Base-by-base conservation (phyloP, 1,284 basidiomycete genomes). In the Macrocystidia cucumis region DNA sequence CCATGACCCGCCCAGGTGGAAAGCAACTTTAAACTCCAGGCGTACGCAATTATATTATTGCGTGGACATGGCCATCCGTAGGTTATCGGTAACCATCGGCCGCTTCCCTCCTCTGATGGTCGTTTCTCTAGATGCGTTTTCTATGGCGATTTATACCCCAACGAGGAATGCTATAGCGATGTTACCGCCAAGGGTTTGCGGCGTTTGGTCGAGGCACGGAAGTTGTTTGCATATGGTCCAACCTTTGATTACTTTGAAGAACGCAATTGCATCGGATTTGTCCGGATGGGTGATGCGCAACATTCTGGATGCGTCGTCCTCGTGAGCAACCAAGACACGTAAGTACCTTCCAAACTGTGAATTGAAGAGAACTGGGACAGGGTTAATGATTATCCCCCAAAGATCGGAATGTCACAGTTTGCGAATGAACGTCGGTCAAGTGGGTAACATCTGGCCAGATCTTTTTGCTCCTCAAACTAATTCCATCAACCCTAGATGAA, bases 41-140 rank as follows among this genome's bases (percentile, higher is more conserved):
- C 85, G 1, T 96, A 97, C 57, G 78, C 91, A 1, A 57, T 97
- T 34, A 93, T 95, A 52, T 68, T 97, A 23, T 68, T 96, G 26
- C 78, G 91, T 41, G 64, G 69, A 13, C 69, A 76, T 38, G 93
- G 93, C n/a, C 80, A 92, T 56, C 93, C 93, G 71, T 92, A 50
- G 56, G 86, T 54, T 12, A 6, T 28, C 25, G n/a, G 29, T 22
- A 5, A 1, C 32, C 8, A 35, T 29, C 22, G 22, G 2, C 30
- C 30, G 40, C 20, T n/a, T 14, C n/a, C 23, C 16, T 13, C 23
- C 19, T 30, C 14, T 11, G 29, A 12, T 29, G 24, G 25, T 22
- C 6, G 21, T 22, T 32, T 19, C 14, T 29, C 28, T 32, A 91
- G 87, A 26, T 91, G 91, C 50, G 78, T 96, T 20, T 97, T 97